Evolutionary conservation across 805 yeast species (phyloP).

Genomic region (Clavispora asparagi): DNA sequence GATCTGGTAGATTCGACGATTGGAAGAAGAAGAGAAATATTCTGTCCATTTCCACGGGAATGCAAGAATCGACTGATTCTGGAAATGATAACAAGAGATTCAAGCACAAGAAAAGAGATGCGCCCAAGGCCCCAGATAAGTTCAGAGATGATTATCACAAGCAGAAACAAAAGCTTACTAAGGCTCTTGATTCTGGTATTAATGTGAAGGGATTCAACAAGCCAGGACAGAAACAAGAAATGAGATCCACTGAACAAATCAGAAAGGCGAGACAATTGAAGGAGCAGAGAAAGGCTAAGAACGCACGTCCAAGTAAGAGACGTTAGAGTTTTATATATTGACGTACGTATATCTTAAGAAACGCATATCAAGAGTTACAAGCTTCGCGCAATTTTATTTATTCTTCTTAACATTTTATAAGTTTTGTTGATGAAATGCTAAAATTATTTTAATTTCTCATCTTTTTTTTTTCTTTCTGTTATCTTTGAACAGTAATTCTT

Average conservation of each 20-base stretch:
- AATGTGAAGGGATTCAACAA: constrained; percentile 61
- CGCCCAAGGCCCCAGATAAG: constrained; percentile 91
- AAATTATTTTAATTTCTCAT: background rate
- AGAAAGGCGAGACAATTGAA: constrained; percentile 66
- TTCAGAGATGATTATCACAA: constrained; percentile 78
- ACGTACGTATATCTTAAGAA: background rate
- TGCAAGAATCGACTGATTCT: constrained; percentile 27
- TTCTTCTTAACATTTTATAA: background rate
- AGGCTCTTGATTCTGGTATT: constrained; percentile 73
- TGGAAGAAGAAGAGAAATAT: constrained; percentile 77
- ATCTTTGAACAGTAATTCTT: background rate
- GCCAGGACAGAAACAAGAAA: constrained; percentile 48
- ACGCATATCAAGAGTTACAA: background rate
- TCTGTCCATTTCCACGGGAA: constrained; percentile 29
- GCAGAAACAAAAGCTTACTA: constrained; percentile 77
- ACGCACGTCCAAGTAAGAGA: constrained; percentile 61
- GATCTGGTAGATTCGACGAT: constrained; percentile 85
- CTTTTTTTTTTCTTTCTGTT: background rate
- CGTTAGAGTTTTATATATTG: constrained; percentile 6
- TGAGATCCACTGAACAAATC: constrained; percentile 67
- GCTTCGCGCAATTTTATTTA: background rate
- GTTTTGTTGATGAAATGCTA: background rate
- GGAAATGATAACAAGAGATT: constrained; percentile 40
- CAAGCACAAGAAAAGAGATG: constrained; percentile 67
- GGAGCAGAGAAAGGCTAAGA: constrained; percentile 77